Percentiles rank a stretch among this genome's conserved stretches.
Evolutionary conservation across 768 basidiomycete genomes (phyloP).

Genomic region (Cystofilobasidium ferigula): DNA sequence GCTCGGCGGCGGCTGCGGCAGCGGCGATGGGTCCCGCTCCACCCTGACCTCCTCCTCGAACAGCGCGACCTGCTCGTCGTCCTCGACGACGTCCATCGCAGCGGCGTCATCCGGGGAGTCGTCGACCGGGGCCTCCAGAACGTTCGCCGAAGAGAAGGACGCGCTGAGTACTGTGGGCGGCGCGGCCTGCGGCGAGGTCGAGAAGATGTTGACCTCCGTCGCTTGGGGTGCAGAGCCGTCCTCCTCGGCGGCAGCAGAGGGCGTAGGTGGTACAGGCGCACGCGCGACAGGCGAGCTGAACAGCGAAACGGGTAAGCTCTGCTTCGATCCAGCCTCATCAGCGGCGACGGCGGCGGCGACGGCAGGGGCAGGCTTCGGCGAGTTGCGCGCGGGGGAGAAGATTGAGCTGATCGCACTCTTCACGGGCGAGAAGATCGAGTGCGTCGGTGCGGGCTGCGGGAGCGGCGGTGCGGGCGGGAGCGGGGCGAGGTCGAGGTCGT

Average conservation of each 20-base stretch:
- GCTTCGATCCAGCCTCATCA: too few species aligned
- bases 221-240: background rate
- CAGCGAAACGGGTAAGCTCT: background rate
- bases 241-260: too few species aligned
- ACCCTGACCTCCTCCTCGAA: background rate
- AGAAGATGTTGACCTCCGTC: slow-evolving; percentile 12
- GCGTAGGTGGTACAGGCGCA: background rate
- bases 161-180: background rate
- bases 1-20: background rate
- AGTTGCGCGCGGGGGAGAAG: background rate
- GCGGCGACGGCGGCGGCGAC: background rate
- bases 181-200: background rate
- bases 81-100: background rate
- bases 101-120: background rate
- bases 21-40: background rate
- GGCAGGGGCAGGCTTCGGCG: background rate
- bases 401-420: background rate
- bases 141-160: background rate
- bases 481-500: background rate
- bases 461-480: too few species aligned
- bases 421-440: background rate
- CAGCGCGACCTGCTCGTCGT: background rate
- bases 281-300: background rate
- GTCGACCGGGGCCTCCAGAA: background rate
- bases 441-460: too few species aligned